phyloP scores from a whole-genome alignment of 345 rosid species.

The Erucastrum elatum region DNA sequence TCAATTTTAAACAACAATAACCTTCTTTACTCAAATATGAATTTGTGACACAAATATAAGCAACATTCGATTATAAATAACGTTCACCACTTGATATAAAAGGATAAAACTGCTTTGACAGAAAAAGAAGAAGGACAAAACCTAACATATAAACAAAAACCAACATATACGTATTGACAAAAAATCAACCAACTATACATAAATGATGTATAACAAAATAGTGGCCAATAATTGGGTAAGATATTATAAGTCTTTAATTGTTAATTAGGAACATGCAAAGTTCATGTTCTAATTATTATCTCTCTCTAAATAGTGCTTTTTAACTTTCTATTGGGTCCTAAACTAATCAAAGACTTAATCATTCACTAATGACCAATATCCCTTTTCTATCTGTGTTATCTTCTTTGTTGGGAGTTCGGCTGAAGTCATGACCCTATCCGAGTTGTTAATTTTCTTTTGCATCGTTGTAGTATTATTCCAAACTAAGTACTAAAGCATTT shows the following conservation, averaged over 20 bases:
- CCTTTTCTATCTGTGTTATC: conserved; percentile 39
- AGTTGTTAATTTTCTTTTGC: conserved; percentile 34
- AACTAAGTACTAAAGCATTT: conserved; percentile 29
- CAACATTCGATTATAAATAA: background rate
- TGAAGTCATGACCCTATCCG: conserved; percentile 35
- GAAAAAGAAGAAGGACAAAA: background rate
- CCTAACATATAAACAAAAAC: conserved; percentile 16
- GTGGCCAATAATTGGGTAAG: conserved; percentile 33
- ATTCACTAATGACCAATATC: conserved; percentile 31
- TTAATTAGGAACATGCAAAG: conserved; percentile 26
- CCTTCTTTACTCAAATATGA: background rate
- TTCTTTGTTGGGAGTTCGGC: conserved; percentile 34
- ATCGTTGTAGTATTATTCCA: conserved; percentile 33
- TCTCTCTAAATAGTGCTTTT: conserved; percentile 14
- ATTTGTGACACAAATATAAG: background rate
- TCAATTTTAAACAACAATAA: background rate
- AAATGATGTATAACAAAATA: conserved; percentile 26
- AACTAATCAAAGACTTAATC: conserved; percentile 22
- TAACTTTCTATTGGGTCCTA: conserved; percentile 25
- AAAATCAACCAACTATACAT: conserved; percentile 20
- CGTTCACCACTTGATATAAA: conserved; percentile 7
- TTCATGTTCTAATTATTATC: conserved; percentile 26
- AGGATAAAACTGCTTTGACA: background rate
- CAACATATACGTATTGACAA: conserved; percentile 32
- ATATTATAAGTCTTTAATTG: conserved; percentile 23